These are phyloP conservation scores for Uromyces viciae-fabae DNA, from an alignment of 1,284 basidiomycete genomes.

Conservation along the genomic window DNA sequence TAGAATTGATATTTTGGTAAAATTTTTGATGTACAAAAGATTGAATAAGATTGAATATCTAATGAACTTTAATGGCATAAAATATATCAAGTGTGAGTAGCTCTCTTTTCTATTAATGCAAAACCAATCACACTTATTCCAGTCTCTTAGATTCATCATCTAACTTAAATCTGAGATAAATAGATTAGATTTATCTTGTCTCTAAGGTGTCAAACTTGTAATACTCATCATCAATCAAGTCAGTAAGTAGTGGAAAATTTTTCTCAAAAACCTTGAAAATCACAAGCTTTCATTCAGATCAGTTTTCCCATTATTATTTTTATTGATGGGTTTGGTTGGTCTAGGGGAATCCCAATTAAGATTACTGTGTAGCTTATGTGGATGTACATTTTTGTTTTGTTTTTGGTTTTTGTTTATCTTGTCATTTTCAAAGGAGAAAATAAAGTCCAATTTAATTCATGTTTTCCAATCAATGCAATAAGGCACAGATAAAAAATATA, in stretches of 20 bases:
- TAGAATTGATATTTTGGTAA: neutral
- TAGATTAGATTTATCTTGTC: slow-evolving; percentile 24
- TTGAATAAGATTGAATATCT: slow-evolving; percentile 41
- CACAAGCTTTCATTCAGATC: neutral
- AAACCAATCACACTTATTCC: neutral
- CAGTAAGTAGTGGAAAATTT: neutral
- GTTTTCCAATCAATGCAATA: neutral
- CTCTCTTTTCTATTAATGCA: neutral
- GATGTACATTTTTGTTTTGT: slow-evolving; percentile 23
- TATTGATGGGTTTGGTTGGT: neutral
- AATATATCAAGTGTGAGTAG: slow-evolving; percentile 24
- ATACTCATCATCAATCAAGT: slow-evolving; percentile 44
- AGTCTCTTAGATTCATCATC: neutral
- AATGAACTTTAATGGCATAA: slow-evolving; percentile 34
- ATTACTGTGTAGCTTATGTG: slow-evolving; percentile 24
- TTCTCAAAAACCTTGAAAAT: neutral
- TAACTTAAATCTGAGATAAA: neutral
- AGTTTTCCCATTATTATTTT: too few species aligned
- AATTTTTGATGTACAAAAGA: slow-evolving; percentile 9
- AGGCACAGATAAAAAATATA: slow-evolving; percentile 35
- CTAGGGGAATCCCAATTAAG: slow-evolving; percentile 14
- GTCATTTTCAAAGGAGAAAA: neutral
- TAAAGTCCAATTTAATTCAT: neutral
- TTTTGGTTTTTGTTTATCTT: neutral
- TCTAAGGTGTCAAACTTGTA: slow-evolving; percentile 35